phyloP scores from a whole-genome alignment of 148 eudicot species.

The Heliamphora exappendiculata region DNA sequence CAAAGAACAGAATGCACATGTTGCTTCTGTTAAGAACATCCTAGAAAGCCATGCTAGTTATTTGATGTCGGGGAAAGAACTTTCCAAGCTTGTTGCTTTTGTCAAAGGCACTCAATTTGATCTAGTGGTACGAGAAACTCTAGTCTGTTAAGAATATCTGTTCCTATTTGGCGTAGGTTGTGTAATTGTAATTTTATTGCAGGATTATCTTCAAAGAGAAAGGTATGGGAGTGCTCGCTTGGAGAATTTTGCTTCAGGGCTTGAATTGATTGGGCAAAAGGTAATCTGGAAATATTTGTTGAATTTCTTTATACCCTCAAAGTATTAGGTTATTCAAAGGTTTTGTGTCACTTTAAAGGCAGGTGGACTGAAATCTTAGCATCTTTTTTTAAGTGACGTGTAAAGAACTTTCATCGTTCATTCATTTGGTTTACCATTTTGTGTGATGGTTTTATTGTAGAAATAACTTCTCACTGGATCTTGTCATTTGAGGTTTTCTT shows the following conservation, averaged over 20 bases:
- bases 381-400: not conserved
- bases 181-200: slow-evolving; percentile 14
- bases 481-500: not conserved
- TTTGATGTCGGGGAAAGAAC: slow-evolving; percentile 95
- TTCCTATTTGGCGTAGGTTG: slow-evolving; percentile 1
- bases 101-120: slow-evolving; percentile 99
- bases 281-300: slow-evolving; percentile 2
- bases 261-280: slow-evolving; percentile 26
- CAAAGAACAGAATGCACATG: slow-evolving; percentile 81
- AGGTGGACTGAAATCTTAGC: not conserved
- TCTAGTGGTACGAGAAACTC: slow-evolving; percentile 55
- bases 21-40: slow-evolving; percentile 84
- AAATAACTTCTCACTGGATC: not conserved
- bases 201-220: slow-evolving; percentile 96
- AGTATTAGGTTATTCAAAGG: not conserved
- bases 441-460: not conserved
- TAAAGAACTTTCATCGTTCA: too few species aligned
- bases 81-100: slow-evolving; percentile 94
- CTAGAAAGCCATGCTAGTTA: slow-evolving; percentile 94
- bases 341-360: not conserved
- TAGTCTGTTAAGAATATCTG: slow-evolving; percentile 2
- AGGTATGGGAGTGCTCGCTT: slow-evolving; percentile 91
- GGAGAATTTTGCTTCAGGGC: slow-evolving; percentile 69
- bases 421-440: not conserved
- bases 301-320: slow-evolving; percentile 12